Evolutionary conservation across 108 stramenopile species (phyloP).

Genomic region (Pseudonitzschia multiseries): DNA sequence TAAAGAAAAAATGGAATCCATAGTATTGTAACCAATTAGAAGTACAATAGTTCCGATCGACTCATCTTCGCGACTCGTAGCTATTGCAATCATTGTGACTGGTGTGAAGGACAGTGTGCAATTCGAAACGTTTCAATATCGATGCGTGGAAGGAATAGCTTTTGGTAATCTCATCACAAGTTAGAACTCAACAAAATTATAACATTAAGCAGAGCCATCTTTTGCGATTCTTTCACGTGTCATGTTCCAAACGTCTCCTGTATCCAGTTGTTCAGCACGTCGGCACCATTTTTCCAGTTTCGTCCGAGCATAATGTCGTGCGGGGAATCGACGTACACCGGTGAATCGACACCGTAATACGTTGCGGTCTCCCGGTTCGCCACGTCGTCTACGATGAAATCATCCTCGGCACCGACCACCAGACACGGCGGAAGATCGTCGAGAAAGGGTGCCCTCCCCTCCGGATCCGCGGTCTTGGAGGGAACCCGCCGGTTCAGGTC

Average conservation of each 20-base stretch:
- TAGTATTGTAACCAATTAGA: no score
- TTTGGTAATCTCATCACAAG: no score
- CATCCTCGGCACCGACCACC: conserved; percentile 60
- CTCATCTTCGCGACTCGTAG: no score
- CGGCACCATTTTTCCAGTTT: conserved; percentile 54
- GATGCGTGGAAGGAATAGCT: no score
- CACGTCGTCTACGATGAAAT: conserved; percentile 66
- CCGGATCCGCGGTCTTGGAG: conserved; percentile 15
- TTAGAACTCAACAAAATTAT: no score
- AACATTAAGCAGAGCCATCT: no score
- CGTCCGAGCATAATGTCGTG: conserved; percentile 78
- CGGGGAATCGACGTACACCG: conserved; percentile 52
- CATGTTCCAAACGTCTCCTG: conserved; percentile 8
- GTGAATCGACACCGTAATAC: conserved; percentile 49
- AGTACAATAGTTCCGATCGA: no score
- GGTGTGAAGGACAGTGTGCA: no score
- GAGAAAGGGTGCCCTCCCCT: conserved; percentile 42
- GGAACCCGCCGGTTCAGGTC: conserved; percentile 52
- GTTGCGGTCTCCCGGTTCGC: conserved; percentile 57
- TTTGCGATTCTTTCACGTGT: no score
- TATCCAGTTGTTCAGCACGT: conserved; percentile 42
- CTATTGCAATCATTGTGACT: no score
- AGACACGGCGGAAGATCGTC: conserved; percentile 46
- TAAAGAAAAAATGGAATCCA: no score
- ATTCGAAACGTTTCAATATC: no score